phyloP scores from a whole-genome alignment of 345 rosid species.

The Carallia pectinifolia region DNA sequence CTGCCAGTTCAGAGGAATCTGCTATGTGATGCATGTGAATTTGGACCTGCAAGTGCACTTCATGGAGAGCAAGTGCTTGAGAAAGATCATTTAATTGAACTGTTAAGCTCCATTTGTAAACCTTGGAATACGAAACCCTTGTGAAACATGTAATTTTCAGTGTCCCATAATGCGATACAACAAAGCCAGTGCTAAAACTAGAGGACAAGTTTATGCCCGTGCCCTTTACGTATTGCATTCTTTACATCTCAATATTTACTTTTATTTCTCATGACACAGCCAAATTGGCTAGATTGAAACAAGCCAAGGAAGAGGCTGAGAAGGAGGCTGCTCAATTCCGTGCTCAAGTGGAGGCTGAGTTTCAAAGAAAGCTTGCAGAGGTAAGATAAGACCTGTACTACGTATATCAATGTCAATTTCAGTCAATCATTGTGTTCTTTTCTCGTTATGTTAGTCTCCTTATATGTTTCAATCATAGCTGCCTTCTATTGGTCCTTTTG shows the following conservation, averaged over 20 bases:
- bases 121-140: too few relatives aligned
- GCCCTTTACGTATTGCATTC: not conserved
- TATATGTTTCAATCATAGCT: too few relatives aligned
- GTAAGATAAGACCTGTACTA: constrained; percentile 20
- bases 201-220: not conserved
- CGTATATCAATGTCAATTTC: not conserved
- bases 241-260: not conserved
- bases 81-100: too few relatives aligned
- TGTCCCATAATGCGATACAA: too few relatives aligned
- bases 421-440: not conserved
- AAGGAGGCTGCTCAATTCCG: constrained; percentile 63
- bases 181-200: not conserved
- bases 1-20: too few relatives aligned
- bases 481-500: too few relatives aligned
- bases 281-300: constrained; percentile 70
- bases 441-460: too few relatives aligned
- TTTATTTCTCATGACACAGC: constrained; percentile 31
- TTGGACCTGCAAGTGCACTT: too few relatives aligned
- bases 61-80: too few relatives aligned
- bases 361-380: constrained; percentile 71
- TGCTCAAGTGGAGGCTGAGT: constrained; percentile 62
- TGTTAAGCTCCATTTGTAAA: too few relatives aligned
- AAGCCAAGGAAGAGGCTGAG: constrained; percentile 93
- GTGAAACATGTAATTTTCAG: too few relatives aligned
- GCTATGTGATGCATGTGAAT: too few relatives aligned